phyloP scores from a whole-genome alignment of 805 yeast species.

The Zygosaccharomyces kombuchaensis region DNA sequence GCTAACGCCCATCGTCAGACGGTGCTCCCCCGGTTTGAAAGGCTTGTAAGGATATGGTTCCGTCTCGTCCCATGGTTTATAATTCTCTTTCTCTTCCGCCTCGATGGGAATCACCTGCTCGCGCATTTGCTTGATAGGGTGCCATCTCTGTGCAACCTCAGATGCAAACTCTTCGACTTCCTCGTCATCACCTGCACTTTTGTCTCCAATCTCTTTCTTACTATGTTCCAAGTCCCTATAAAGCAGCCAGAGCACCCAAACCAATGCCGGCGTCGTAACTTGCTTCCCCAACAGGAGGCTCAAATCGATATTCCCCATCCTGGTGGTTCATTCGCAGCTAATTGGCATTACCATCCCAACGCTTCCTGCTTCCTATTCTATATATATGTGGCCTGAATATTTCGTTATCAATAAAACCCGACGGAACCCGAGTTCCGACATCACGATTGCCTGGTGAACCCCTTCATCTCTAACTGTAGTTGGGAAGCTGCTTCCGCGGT shows the following conservation, averaged over 20 bases:
- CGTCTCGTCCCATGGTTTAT: slow-evolving; percentile 37
- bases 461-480: slow-evolving; percentile 8
- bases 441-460: slow-evolving; percentile 17
- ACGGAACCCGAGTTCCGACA: slow-evolving; percentile 2
- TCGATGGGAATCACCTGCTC: slow-evolving; percentile 31
- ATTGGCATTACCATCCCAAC: background rate
- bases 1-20: slow-evolving; percentile 59
- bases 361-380: background rate
- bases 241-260: slow-evolving; percentile 17
- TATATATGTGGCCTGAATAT: background rate
- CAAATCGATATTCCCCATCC: slow-evolving; percentile 7
- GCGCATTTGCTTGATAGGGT: slow-evolving; percentile 33
- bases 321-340: background rate
- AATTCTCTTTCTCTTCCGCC: slow-evolving; percentile 9
- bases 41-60: slow-evolving; percentile 51
- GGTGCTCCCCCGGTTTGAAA: slow-evolving; percentile 56
- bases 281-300: slow-evolving; percentile 16
- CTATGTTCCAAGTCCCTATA: slow-evolving; percentile 9
- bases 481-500: background rate
- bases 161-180: background rate
- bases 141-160: slow-evolving; percentile 5
- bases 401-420: background rate
- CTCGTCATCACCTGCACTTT: background rate
- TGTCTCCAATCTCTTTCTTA: background rate
- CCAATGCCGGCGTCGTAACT: slow-evolving; percentile 23